Base-by-base conservation (phyloP, 345 rosid species). In the Geranium rotundifolium region DNA sequence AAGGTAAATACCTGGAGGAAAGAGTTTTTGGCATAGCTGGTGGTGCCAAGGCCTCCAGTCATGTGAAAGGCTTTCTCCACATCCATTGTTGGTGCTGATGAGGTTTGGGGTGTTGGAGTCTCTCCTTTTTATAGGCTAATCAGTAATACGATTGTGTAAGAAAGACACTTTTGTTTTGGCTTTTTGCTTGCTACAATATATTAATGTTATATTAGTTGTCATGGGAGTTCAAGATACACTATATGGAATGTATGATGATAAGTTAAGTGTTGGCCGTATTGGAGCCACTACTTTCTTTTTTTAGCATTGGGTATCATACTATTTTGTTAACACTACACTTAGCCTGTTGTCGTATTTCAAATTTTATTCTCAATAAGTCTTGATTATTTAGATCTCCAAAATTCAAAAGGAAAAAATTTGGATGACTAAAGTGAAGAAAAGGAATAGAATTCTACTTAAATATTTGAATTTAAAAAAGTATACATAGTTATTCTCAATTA, bases 11-110 rank as follows among this genome's bases (percentile, higher is more conserved):
- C 57, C 57, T 54, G 57, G 3, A 54, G 57, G 17, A 19, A 54
- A 17, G 57, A 54, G 19, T 54, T 54, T 54, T 17, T 10, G 57
- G 57, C 57, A 54, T 54, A 54, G 18, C 57, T 54, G 15, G 57
- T 54, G 19, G 16, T 15, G 17, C 57, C 57, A 16, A 17, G 19
- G 5, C 57, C 57, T 54, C 57, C 57, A 4, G 57, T 54, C 57
- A 54, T 54, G 57, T 54, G 57, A 54, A 54, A 54, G 19, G 15
- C 57, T 54, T 54, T 54, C 57, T 54, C 57, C 12, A 54, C 57
- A 54, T 54, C 57, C 57, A 54, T 54, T 6, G 50, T 6, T 41
- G 4, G 50, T 31, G 37, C 37, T 31, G 14, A 41, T 41, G 50
- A 41, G 10, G 7, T 41, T 41, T 41, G 50, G 50, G 10, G 50